Evolutionary conservation across 176 grass and related monocot genomes (phyloP).

Genomic region (Aegilops speltoides): DNA sequence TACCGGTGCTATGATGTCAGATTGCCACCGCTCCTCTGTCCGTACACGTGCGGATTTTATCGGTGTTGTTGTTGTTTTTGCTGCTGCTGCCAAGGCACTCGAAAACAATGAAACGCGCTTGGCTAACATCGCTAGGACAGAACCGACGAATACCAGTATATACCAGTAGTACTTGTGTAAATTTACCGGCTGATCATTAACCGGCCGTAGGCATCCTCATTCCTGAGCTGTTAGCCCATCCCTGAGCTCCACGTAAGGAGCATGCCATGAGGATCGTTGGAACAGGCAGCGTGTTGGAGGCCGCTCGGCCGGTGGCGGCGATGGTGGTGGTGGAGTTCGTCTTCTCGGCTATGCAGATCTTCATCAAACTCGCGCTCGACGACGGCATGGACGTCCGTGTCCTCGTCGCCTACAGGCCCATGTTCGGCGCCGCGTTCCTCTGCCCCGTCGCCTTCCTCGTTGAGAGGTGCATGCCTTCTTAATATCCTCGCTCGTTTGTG

Average conservation of each 20-base stretch:
- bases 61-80: not conserved
- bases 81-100: not conserved
- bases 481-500: not conserved
- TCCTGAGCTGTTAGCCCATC: not conserved
- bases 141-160: not conserved
- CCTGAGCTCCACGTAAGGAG: not conserved
- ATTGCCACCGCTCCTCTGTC: not conserved
- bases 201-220: not conserved
- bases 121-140: not conserved
- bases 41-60: not conserved
- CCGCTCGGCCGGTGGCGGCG: slow-evolving; percentile 30
- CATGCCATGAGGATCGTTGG: not conserved
- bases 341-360: slow-evolving; percentile 51
- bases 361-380: slow-evolving; percentile 66
- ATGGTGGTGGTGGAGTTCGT: slow-evolving; percentile 34
- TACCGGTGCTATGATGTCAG: not conserved
- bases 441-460: slow-evolving; percentile 67
- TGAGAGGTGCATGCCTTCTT: slow-evolving; percentile 40
- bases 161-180: not conserved
- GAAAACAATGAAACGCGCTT: not conserved
- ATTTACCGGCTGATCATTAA: not conserved
- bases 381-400: slow-evolving; percentile 64
- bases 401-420: slow-evolving; percentile 63
- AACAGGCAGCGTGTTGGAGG: not conserved
- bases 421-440: slow-evolving; percentile 59